phyloP scores from a whole-genome alignment of 805 yeast species.

The Starmera dryadoides region DNA sequence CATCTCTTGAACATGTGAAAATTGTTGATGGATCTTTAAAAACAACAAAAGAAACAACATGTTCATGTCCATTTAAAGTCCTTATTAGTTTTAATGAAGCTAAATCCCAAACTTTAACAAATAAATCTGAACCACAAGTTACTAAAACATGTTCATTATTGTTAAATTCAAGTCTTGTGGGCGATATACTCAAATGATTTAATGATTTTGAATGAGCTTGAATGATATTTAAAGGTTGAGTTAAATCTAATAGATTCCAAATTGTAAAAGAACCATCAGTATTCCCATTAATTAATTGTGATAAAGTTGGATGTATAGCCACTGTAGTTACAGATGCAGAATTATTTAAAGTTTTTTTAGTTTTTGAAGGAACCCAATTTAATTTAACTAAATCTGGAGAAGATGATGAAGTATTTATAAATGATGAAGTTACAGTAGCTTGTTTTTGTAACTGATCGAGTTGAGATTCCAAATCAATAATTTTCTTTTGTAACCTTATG shows the following conservation, averaged over 20 bases:
- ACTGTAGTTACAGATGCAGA: conserved; percentile 53
- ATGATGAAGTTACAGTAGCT: conserved; percentile 28
- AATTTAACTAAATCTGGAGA: conserved; percentile 10
- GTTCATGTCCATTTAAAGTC: conserved; percentile 80
- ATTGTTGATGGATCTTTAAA: conserved; percentile 46
- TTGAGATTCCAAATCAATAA: conserved; percentile 62
- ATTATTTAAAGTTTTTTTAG: conserved; percentile 17
- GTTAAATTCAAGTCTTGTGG: conserved; percentile 22
- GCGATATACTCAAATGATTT: conserved; percentile 51
- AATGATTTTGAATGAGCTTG: conserved; percentile 74
- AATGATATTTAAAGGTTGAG: conserved; percentile 53
- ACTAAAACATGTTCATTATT: conserved; percentile 27
- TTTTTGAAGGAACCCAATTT: conserved; percentile 20
- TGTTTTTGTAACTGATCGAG: conserved; percentile 40
- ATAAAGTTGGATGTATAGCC: conserved; percentile 69
- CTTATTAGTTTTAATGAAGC: conserved; percentile 44
- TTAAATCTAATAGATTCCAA: conserved; percentile 62
- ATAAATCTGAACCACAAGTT: conserved; percentile 41
- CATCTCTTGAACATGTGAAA: conserved; percentile 60
- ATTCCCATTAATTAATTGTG: conserved; percentile 56
- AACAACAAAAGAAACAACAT: conserved; percentile 61
- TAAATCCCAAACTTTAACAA: conserved; percentile 68
- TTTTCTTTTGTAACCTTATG: conserved; percentile 66
- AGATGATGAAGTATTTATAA: conserved; percentile 13
- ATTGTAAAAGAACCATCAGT: conserved; percentile 60